Percentiles rank a stretch among this genome's conserved stretches.
These are phyloP conservation scores for Penicillium longicatenatum DNA, from an alignment of 495 filamentous ascomycete species.

Conservation along the genomic window DNA sequence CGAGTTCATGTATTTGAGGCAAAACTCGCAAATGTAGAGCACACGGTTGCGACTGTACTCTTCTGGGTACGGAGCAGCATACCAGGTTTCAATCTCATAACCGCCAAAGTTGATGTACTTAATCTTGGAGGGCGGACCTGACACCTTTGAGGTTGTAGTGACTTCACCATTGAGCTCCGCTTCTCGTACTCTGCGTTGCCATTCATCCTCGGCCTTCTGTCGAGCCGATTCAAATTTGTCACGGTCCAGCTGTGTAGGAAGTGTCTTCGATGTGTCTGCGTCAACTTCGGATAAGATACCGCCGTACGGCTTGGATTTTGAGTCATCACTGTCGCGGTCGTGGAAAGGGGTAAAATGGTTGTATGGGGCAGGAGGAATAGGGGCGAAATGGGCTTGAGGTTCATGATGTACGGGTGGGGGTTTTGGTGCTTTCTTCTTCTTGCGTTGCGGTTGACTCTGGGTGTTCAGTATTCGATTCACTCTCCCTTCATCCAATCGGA, in stretches of 20 bases:
- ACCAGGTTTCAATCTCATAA: slow-evolving; percentile 98
- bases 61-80: slow-evolving; percentile 97
- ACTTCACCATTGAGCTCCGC: slow-evolving; percentile 50
- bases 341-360: slow-evolving; percentile 80
- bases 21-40: slow-evolving; percentile 98
- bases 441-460: slow-evolving; percentile 35
- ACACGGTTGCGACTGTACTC: slow-evolving; percentile 95
- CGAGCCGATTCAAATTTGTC: slow-evolving; percentile 85
- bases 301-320: slow-evolving; percentile 92
- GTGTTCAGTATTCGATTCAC: slow-evolving; percentile 58
- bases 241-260: slow-evolving; percentile 77
- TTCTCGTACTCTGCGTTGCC: slow-evolving; percentile 64
- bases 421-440: slow-evolving; percentile 41
- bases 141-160: slow-evolving; percentile 64
- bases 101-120: slow-evolving; percentile 98
- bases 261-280: slow-evolving; percentile 85
- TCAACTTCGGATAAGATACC: slow-evolving; percentile 88
- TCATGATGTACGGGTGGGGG: slow-evolving; percentile 36
- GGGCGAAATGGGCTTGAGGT: slow-evolving; percentile 48
- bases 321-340: slow-evolving; percentile 84
- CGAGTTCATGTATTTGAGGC: slow-evolving; percentile 98
- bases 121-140: slow-evolving; percentile 90
- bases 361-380: slow-evolving; percentile 52
- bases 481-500: slow-evolving; percentile 61
- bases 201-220: slow-evolving; percentile 86